phyloP scores from a whole-genome alignment of 1,284 basidiomycete species.

The Sporisorium scitamineum region DNA sequence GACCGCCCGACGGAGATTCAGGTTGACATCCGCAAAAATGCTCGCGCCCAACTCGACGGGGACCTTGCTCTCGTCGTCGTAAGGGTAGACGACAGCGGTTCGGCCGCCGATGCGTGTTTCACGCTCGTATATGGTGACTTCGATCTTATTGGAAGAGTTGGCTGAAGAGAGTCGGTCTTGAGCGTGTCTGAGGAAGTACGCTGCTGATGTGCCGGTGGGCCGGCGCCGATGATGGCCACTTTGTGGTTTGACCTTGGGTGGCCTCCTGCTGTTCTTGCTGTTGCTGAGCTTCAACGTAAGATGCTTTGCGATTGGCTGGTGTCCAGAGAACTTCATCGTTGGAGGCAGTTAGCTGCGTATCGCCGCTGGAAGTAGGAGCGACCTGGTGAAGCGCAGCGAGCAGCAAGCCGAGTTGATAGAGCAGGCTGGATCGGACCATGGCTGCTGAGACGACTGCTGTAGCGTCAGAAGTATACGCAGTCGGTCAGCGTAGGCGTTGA shows the following conservation, averaged over 20 bases:
- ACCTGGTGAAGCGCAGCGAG: conserved; percentile 10
- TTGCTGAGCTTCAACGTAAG: neutral
- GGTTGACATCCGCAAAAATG: conserved; percentile 85
- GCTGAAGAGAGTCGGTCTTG: conserved; percentile 63
- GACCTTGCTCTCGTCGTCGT: conserved; percentile 74
- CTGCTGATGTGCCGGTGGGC: conserved; percentile 86
- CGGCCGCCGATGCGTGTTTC: conserved; percentile 83
- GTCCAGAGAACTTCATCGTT: neutral
- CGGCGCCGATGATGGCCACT: conserved; percentile 87
- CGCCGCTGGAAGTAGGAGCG: neutral
- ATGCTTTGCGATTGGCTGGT: neutral
- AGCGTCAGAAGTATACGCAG: neutral
- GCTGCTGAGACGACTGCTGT: neutral
- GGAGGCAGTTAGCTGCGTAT: neutral
- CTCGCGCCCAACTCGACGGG: conserved; percentile 86
- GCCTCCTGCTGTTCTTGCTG: neutral
- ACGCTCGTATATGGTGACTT: conserved; percentile 85
- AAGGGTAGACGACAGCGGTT: conserved; percentile 82
- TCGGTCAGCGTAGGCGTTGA: neutral
- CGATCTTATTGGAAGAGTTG: conserved; percentile 68
- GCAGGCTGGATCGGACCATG: conserved; percentile 7
- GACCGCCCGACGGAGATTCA: conserved; percentile 72
- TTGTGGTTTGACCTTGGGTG: conserved; percentile 30
- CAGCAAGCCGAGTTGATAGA: conserved; percentile 3
- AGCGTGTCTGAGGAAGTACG: conserved; percentile 81